Percentiles rank a stretch among this genome's conserved stretches.
These are phyloP conservation scores for Trichoderma hamatum DNA, from an alignment of 2,329 filamentous ascomycete species.

Conservation along the genomic window DNA sequence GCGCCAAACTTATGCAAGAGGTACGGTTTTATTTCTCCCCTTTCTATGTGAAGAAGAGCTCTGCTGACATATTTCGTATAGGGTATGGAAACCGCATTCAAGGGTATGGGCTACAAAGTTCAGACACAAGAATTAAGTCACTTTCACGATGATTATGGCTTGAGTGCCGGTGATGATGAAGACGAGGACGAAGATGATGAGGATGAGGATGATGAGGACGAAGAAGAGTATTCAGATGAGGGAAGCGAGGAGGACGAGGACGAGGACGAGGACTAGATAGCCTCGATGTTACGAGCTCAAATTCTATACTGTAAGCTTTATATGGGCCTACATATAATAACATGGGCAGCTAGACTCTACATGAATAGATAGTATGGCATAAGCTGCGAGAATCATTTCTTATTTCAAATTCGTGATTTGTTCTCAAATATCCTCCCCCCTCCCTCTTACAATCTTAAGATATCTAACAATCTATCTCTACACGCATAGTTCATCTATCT, in stretches of 20 bases:
- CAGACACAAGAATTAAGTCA: slow-evolving; percentile 72
- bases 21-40: slow-evolving; percentile 46
- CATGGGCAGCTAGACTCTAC: not conserved
- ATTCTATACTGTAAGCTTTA: not conserved
- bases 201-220: slow-evolving; percentile 42
- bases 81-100: slow-evolving; percentile 76
- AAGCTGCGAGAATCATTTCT: too few relatives aligned
- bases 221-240: slow-evolving; percentile 32
- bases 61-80: slow-evolving; percentile 42
- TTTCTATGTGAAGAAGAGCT: not conserved
- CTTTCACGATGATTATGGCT: slow-evolving; percentile 89
- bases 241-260: slow-evolving; percentile 17
- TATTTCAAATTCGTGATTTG: not conserved
- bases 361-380: not conserved
- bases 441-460: not conserved
- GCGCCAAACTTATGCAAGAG: slow-evolving; percentile 81
- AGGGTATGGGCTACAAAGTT: slow-evolving; percentile 75
- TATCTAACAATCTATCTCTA: not conserved
- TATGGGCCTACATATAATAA: not conserved
- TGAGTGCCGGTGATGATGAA: slow-evolving; percentile 67
- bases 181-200: slow-evolving; percentile 55
- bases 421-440: not conserved
- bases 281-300: not conserved
- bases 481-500: not conserved
- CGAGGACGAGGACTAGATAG: not conserved